These are phyloP conservation scores for Warburgia ugandensis DNA, from an alignment of 164 flowering plant species.

Conservation along the genomic window DNA sequence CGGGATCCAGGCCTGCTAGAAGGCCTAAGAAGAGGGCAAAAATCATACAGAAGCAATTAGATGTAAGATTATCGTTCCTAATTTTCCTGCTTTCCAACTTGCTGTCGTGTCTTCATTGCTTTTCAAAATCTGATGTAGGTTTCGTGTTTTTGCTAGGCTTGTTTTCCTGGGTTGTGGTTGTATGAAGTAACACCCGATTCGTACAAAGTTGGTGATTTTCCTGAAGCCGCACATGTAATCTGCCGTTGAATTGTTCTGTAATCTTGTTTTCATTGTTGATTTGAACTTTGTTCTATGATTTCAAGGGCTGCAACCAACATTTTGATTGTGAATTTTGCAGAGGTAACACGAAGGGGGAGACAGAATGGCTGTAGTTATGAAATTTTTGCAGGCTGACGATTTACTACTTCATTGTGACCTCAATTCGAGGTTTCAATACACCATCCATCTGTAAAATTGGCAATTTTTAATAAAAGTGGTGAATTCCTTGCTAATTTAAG, in stretches of 20 bases:
- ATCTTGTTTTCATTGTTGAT: too few relatives aligned
- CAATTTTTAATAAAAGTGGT: slow-evolving; percentile 1
- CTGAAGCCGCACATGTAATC: slow-evolving; percentile 13
- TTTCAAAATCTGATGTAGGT: not conserved
- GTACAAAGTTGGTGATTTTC: slow-evolving; percentile 42
- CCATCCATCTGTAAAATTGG: slow-evolving; percentile 11
- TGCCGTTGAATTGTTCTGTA: not conserved
- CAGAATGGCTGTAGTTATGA: not conserved
- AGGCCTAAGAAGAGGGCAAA: slow-evolving; percentile 62
- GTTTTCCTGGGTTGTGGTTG: slow-evolving; percentile 56
- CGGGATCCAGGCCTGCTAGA: slow-evolving; percentile 49
- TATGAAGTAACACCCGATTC: slow-evolving; percentile 37
- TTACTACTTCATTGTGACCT: slow-evolving; percentile 10
- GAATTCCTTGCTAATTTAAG: slow-evolving; percentile 2
- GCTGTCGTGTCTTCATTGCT: not conserved
- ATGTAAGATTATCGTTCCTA: slow-evolving; percentile 37
- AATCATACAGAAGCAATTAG: slow-evolving; percentile 44
- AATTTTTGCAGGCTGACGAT: slow-evolving; percentile 13
- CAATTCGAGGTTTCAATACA: slow-evolving; percentile 15
- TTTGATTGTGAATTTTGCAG: too few relatives aligned
- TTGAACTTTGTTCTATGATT: too few relatives aligned
- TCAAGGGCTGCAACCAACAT: too few relatives aligned
- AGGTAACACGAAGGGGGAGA: too few relatives aligned
- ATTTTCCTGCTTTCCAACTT: not conserved
- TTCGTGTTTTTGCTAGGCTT: slow-evolving; percentile 21